phyloP scores from a whole-genome alignment of 2,329 filamentous ascomycete species.

The Neospermospora avenae region DNA sequence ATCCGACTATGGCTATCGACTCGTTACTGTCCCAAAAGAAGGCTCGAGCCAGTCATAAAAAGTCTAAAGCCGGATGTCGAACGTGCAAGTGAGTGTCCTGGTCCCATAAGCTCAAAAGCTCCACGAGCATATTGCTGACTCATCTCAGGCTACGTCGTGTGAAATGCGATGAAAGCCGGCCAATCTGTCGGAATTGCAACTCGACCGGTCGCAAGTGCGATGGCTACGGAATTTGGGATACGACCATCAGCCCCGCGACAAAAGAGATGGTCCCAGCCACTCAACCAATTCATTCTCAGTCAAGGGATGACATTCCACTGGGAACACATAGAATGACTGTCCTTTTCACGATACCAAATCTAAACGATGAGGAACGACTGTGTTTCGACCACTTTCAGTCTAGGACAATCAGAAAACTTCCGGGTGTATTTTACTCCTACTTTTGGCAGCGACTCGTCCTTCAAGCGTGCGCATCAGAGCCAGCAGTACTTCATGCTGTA shows the following conservation, averaged over 20 bases:
- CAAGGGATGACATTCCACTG: neutral
- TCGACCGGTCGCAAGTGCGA: conserved; percentile 27
- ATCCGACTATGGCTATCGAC: neutral
- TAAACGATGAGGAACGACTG: conserved; percentile 1
- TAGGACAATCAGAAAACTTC: conserved; percentile 57
- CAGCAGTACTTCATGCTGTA: conserved; percentile 18
- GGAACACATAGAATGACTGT: neutral
- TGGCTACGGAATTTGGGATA: conserved; percentile 15
- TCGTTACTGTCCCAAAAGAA: neutral
- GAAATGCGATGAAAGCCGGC: conserved; percentile 25
- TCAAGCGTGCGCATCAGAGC: conserved; percentile 52
- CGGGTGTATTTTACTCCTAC: conserved; percentile 60
- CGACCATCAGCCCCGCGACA: neutral
- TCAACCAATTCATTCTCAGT: neutral
- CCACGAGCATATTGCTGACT: neutral
- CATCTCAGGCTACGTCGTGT: conserved; percentile 14
- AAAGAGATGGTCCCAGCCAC: neutral
- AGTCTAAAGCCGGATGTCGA: conserved; percentile 62
- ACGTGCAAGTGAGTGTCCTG: conserved; percentile 54
- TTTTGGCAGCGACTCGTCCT: conserved; percentile 62
- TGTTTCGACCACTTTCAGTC: conserved; percentile 59
- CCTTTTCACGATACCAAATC: neutral
- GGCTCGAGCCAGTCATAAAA: conserved; percentile 33
- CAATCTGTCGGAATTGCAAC: conserved; percentile 21
- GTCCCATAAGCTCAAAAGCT: neutral